Conservation (phyloP, 805 yeast species). For the Pichia heedii region DNA sequence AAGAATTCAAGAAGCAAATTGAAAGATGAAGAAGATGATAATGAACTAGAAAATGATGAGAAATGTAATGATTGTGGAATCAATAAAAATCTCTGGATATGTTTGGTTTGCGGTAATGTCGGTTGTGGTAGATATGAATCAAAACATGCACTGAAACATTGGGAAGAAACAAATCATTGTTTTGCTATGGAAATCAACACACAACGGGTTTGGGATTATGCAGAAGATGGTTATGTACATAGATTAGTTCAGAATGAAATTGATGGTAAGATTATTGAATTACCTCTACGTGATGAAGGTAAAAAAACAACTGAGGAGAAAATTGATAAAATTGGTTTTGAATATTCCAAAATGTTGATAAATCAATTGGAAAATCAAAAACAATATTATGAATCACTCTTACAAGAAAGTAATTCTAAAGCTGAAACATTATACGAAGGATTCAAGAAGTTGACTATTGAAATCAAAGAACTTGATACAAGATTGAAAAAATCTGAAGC, state of each 20-base stretch:
- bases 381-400: conserved; percentile 61
- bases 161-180: conserved; percentile 68
- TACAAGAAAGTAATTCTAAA: conserved; percentile 24
- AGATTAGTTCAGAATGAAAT: conserved; percentile 73
- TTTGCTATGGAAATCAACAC: conserved; percentile 82
- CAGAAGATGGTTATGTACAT: conserved; percentile 85
- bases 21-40: not conserved
- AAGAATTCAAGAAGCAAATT: not conserved
- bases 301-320: conserved; percentile 29
- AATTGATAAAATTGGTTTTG: conserved; percentile 54
- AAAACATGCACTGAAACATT: conserved; percentile 82
- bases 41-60: conserved; percentile 21
- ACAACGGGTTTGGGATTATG: conserved; percentile 92
- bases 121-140: conserved; percentile 86
- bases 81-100: conserved; percentile 69
- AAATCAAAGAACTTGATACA: conserved; percentile 1
- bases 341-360: conserved; percentile 68
- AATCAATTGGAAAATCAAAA: conserved; percentile 82
- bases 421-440: not conserved
- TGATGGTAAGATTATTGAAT: conserved; percentile 85
- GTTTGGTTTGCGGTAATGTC: conserved; percentile 82
- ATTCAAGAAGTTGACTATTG: conserved; percentile 5
- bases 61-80: conserved; percentile 52
- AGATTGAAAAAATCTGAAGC: not conserved
- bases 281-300: conserved; percentile 32